Evolutionary conservation across 1,284 basidiomycete genomes (phyloP).

Genomic region (Sporisorium iseilematis-ciliati): DNA sequence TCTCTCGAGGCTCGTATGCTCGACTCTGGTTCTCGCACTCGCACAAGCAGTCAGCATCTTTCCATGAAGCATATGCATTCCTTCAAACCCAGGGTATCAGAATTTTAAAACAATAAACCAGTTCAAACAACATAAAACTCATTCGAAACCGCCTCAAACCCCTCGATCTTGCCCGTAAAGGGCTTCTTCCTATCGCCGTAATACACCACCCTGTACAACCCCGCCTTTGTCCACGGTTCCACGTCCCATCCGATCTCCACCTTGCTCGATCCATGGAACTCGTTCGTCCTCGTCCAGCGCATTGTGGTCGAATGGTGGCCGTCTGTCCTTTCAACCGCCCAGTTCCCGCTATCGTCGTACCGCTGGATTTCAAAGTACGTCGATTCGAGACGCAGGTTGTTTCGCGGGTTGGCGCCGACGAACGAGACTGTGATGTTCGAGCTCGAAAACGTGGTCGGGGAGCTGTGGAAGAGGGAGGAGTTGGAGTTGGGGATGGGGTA

Average conservation of each 20-base stretch:
- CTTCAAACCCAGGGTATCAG: neutral
- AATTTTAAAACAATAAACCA: too few relatives aligned
- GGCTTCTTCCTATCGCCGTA: constrained; percentile 81
- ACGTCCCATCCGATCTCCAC: constrained; percentile 52
- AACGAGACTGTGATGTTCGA: constrained; percentile 77
- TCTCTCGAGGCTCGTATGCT: too few relatives aligned
- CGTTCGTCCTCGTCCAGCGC: constrained; percentile 74
- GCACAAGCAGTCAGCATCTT: too few relatives aligned
- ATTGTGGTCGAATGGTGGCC: constrained; percentile 83
- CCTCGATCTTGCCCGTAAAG: constrained; percentile 50
- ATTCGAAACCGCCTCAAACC: constrained; percentile 16
- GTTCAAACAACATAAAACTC: constrained; percentile 48
- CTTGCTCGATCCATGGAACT: constrained; percentile 36
- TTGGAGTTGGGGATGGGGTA: constrained; percentile 73
- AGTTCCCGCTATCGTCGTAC: constrained; percentile 71
- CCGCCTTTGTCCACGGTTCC: constrained; percentile 74
- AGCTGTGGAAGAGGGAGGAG: constrained; percentile 5
- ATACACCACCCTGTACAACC: constrained; percentile 77
- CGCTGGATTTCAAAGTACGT: constrained; percentile 81
- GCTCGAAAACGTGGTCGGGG: constrained; percentile 5
- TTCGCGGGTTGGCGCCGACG: constrained; percentile 83
- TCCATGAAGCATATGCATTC: too few relatives aligned
- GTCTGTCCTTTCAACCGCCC: constrained; percentile 78
- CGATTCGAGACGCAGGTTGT: constrained; percentile 80
- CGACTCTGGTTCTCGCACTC: too few relatives aligned